Base-by-base conservation (phyloP, 345 rosid genomes). In the Passiflora organensis region DNA sequence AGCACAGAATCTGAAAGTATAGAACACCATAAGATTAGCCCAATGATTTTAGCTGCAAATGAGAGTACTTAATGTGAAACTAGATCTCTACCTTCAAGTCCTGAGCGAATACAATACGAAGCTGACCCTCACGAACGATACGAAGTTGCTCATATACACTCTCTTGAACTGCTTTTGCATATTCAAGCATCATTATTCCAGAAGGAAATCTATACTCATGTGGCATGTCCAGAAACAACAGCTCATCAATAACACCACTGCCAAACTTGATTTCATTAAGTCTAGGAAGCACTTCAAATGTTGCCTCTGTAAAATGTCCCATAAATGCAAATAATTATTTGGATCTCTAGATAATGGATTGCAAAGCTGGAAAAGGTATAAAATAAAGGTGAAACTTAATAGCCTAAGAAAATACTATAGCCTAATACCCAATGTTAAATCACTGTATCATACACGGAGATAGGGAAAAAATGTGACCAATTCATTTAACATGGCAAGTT, bases 91-190 rank as follows among this genome's bases (percentile, higher is more conserved):
- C 98, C 98, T 93, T 89, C 45, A 93, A 79, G 52, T 93, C 99
- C 46, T 81, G 87, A 57, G 94, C 77, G 62, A 93, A 93, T 67
- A 85, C 63, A 57, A 93, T 82, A 45, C 99, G 87, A 51, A 93
- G 94, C 71, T 80, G 91, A 62, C 99, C 99, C 83, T 89, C 99
- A 38, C 94, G 96, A 48, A 93, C 91, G 64, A 93, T 91, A 59
- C 96, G 99, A 72, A 89, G 87, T 52, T 93, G 91, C 78, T 93
- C 99, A 59, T 89, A 86, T 21, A 93, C 94, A 79, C 86, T 93
- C 76, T 89, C 99, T 63, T 89, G 94, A 60, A 93, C 95, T 47
- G 95, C 96, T 75, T 89, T 93, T 45, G 68, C 85, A 72, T 86
- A 93, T 59, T 93, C 94, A 68, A 93, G 73, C 62, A 76, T 73